Base-by-base conservation (phyloP, 2,329 filamentous ascomycete species). In the Botrytis porri region DNA sequence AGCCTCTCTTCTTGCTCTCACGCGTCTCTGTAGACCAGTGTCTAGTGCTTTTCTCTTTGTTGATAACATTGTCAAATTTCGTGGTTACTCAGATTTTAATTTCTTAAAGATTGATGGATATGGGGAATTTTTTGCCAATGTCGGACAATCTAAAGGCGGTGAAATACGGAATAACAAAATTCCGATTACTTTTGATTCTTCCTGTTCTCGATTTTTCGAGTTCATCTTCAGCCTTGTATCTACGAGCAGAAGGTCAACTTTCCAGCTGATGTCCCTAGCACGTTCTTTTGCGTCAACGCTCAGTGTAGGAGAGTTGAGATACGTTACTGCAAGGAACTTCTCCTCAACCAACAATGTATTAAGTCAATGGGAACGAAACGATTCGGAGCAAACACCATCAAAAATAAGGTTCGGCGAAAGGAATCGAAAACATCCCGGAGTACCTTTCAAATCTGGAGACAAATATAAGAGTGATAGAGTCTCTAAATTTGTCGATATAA, bases 1-100 rank as follows among this genome's bases (percentile, higher is more conserved):
- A 12, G 72, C 37, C 61, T 80, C 80, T 20, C 78, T 75, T 62
- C 79, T 77, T 54, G 78, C 77, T 67, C 78, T 76, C 10, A 81
- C 79, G 37, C 81, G 75, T 63, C 80, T 77, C 61, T 80, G 76
- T 22, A 81, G 69, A 51, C 73, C 73, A 14, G 35, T 45, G 41
- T 75, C 77, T 51, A 77, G 48, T 4, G 75, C 75, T 74, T 81
- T 81, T 66, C 80, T 75, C 71, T 81, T 81, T 14, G 73, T 73
- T 37, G 76, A 77, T 45, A 77, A 76, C 80, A 81, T 77, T 57
- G 71, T 72, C n/a, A 20, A 45, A 48, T 43, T 66, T 71, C 22
- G 39, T n/a, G 29, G 54, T 37, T 48, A 18, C 20, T 62, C 18
- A 20, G 18, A 22, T 35, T 70, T 70, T 18, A 61, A 62, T 37